A percentile compares a stretch with the other conserved stretches of the same genome.
These are phyloP conservation scores for Ceratobasidium sp. DNA, from an alignment of 1,284 basidiomycete genomes.

Conservation along the genomic window DNA sequence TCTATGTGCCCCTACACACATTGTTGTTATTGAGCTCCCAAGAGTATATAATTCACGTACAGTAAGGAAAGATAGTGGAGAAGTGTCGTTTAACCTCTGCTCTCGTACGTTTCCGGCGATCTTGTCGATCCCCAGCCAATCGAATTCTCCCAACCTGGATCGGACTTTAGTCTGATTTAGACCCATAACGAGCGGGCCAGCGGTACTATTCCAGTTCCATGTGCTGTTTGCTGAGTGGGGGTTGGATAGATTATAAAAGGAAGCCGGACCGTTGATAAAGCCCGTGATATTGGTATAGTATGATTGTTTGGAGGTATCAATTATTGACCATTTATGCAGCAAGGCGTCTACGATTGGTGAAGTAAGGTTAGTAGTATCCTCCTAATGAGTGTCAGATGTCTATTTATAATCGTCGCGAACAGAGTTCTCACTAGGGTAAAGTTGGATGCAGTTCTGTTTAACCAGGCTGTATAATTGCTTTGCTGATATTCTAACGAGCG, in stretches of 20 bases:
- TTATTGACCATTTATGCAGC: slow-evolving; percentile 60
- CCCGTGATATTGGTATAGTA: slow-evolving; percentile 83
- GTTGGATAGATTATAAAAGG: slow-evolving; percentile 70
- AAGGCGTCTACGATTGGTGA: slow-evolving; percentile 66
- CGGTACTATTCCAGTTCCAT: slow-evolving; percentile 48
- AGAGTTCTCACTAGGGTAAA: slow-evolving; percentile 73
- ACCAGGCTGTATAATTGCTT: slow-evolving; percentile 79
- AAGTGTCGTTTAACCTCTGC: slow-evolving; percentile 57
- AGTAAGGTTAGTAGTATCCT: slow-evolving; percentile 60
- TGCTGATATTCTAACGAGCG: slow-evolving; percentile 69
- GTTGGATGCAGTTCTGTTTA: slow-evolving; percentile 74
- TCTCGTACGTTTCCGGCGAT: slow-evolving; percentile 75
- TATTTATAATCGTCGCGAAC: slow-evolving; percentile 12
- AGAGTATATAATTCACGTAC: neutral
- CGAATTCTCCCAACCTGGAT: slow-evolving; percentile 66
- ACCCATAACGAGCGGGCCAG: slow-evolving; percentile 7
- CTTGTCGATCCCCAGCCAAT: slow-evolving; percentile 74
- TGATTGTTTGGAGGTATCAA: slow-evolving; percentile 66
- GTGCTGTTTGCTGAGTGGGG: slow-evolving; percentile 49
- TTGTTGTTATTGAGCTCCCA: neutral
- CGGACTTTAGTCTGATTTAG: slow-evolving; percentile 35
- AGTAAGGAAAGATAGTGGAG: slow-evolving; percentile 14
- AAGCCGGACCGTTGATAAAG: slow-evolving; percentile 73
- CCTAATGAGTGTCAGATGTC: slow-evolving; percentile 48
- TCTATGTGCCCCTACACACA: slow-evolving; percentile 72